Percentiles rank a stretch among this genome's conserved stretches.
These are phyloP conservation scores for Mucor racemosus DNA, from an alignment of 371 early-diverging fungal species.

Conservation along the genomic window DNA sequence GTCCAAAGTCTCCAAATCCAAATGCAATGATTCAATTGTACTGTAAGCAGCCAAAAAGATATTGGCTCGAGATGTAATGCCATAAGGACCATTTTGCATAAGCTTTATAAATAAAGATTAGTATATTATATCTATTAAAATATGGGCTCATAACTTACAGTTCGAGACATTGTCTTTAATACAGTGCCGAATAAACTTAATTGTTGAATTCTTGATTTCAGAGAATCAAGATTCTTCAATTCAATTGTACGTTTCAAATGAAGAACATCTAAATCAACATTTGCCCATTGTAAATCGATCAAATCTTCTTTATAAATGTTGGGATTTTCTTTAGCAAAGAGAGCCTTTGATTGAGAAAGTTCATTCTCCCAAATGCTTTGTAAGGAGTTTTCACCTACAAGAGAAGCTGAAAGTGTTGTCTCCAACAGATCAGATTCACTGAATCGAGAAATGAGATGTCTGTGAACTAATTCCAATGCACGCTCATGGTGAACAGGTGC, in stretches of 20 bases:
- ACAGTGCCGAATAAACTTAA: conserved; percentile 16
- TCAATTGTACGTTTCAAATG: neutral
- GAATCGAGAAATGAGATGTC: conserved; percentile 37
- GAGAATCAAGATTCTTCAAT: neutral
- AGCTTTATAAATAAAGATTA: conserved; percentile 17
- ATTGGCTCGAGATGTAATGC: conserved; percentile 35
- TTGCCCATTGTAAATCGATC: conserved; percentile 57
- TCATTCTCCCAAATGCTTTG: conserved; percentile 35
- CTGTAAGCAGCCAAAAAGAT: conserved; percentile 45
- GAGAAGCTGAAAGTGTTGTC: conserved; percentile 22
- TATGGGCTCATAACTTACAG: conserved; percentile 10
- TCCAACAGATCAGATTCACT: conserved; percentile 25
- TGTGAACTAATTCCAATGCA: conserved; percentile 61
- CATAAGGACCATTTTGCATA: conserved; percentile 50
- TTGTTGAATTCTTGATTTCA: conserved; percentile 5
- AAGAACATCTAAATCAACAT: conserved; percentile 32
- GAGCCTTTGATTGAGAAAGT: conserved; percentile 30
- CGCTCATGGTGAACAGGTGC: conserved; percentile 55
- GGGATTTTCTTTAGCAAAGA: conserved; percentile 59
- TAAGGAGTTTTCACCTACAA: conserved; percentile 26
- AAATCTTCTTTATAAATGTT: conserved; percentile 62
- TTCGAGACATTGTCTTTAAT: conserved; percentile 16
- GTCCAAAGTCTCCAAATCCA: conserved; percentile 14
- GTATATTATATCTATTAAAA: neutral
- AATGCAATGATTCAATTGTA: conserved; percentile 21